Base-by-base conservation (phyloP, 305 asterid species). In the Plantago coronopus region DNA sequence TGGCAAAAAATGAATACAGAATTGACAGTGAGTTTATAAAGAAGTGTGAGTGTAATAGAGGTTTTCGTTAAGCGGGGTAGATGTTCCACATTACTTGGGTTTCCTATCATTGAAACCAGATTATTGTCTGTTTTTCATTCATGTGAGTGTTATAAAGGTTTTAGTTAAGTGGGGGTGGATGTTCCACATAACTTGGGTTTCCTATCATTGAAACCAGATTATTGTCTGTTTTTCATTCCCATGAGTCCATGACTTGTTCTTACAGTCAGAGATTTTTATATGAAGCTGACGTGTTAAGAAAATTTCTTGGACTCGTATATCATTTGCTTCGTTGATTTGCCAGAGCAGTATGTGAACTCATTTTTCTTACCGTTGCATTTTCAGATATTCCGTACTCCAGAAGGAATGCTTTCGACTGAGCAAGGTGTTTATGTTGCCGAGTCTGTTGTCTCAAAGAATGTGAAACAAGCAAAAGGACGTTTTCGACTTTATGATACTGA, bases 381-480 rank as follows among this genome's bases (percentile, higher is more conserved):
- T 72, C 84, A 94, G 99, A 84, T 94, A 64, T 89, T 85, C 66
- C 83, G 44, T 58, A 94, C 97, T 40, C 95, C 99, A 22, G 96
- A 89, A 65, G 96, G 99, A 74, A 72, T 71, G 80, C 95, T 94
- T 66, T 89, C 96, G n/a, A 85, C 83, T 40, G 99, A 94, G 82
- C 93, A 71, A 77, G 97, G 99, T 70, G 87, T 94, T 79, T 89
- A 87, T 76, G 57, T 94, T 64, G 95, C 96, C 34, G 97, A 89
- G 67, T 85, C 83, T 72, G 87, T 87, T 78, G 81, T 72, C 45
- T 61, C 91, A 23, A 87, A 76, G 76, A 89, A 89, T 71, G 78
- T 83, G 74, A 85, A 78, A 68, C 97, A 83, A 74, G 95, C 97
- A 21, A 93, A 93, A 82, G 97, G 95, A 20, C 95, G 96, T 61